Evolutionary conservation across 768 basidiomycete genomes (phyloP).

Genomic region (Tulasnella calospora): DNA sequence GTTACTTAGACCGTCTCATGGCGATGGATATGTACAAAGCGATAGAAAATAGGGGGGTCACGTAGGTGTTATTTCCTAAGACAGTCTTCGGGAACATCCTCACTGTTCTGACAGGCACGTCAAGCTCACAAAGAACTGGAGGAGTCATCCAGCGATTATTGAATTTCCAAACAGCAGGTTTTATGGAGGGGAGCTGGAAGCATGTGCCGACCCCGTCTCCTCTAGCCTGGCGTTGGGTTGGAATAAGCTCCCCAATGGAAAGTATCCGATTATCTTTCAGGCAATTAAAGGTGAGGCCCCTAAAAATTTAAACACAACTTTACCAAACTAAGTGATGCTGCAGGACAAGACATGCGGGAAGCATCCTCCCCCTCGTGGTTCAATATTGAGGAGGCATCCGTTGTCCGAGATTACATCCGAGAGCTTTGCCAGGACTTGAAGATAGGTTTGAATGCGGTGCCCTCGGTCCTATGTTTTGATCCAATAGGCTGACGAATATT

Average conservation of each 20-base stretch:
- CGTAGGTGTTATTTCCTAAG: not conserved
- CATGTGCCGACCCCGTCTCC: conserved; percentile 42
- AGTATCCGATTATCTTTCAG: conserved; percentile 19
- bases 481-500: not conserved
- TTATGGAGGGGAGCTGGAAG: conserved; percentile 51
- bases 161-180: conserved; percentile 57
- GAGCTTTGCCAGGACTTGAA: conserved; percentile 32
- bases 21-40: conserved; percentile 38
- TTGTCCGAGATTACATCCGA: conserved; percentile 38
- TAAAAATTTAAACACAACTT: not conserved
- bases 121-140: conserved; percentile 60
- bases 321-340: too few relatives aligned
- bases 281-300: not conserved
- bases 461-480: not conserved
- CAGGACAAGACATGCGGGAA: conserved; percentile 39
- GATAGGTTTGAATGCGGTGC: not conserved
- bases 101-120: conserved; percentile 44
- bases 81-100: too few relatives aligned
- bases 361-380: conserved; percentile 41
- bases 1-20: conserved; percentile 61
- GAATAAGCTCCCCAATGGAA: not conserved
- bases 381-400: conserved; percentile 39
- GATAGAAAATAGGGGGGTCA: not conserved
- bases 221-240: conserved; percentile 20
- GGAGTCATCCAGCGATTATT: conserved; percentile 58